phyloP scores from a whole-genome alignment of 2,329 filamentous ascomycete genomes.

The Phialophora chinensis region DNA sequence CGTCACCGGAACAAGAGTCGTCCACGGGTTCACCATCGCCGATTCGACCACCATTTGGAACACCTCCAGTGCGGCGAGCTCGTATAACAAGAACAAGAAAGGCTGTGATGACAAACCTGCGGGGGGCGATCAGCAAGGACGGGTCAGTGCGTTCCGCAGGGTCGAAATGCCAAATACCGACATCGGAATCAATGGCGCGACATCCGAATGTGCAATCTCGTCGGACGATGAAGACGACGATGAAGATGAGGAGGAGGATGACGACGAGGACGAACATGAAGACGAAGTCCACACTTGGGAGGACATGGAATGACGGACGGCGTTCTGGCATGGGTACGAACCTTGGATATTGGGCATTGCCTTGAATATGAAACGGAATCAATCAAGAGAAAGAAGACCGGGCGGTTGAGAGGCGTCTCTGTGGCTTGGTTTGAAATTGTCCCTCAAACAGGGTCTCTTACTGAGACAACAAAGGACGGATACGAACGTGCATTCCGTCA shows the following conservation, averaged over 20 bases:
- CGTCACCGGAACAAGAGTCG: constrained; percentile 36
- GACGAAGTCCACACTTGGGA: constrained; percentile 9
- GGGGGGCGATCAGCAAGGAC: background rate
- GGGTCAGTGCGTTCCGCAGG: constrained; percentile 17
- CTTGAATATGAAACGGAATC: background rate
- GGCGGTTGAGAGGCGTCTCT: background rate
- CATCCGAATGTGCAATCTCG: constrained; percentile 31
- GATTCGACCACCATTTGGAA: constrained; percentile 29
- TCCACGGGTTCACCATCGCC: constrained; percentile 34
- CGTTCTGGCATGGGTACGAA: background rate
- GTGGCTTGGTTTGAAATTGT: background rate
- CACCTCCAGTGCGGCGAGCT: constrained; percentile 34
- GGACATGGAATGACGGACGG: constrained; percentile 1
- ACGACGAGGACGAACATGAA: constrained; percentile 28
- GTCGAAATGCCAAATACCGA: constrained; percentile 26
- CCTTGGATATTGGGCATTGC: background rate
- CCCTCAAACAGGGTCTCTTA: background rate
- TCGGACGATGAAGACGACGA: constrained; percentile 36
- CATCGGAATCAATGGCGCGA: constrained; percentile 22
- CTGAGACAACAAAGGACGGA: background rate
- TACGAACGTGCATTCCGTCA: background rate
- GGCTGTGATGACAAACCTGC: constrained; percentile 1
- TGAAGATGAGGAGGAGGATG: background rate
- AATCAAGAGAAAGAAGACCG: background rate
- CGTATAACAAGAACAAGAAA: constrained; percentile 26